A percentile compares a stretch with the other conserved stretches of the same genome.
These are phyloP conservation scores for Cladorrhinum sp. DNA, from an alignment of 2,329 filamentous ascomycete genomes.

Conservation along the genomic window DNA sequence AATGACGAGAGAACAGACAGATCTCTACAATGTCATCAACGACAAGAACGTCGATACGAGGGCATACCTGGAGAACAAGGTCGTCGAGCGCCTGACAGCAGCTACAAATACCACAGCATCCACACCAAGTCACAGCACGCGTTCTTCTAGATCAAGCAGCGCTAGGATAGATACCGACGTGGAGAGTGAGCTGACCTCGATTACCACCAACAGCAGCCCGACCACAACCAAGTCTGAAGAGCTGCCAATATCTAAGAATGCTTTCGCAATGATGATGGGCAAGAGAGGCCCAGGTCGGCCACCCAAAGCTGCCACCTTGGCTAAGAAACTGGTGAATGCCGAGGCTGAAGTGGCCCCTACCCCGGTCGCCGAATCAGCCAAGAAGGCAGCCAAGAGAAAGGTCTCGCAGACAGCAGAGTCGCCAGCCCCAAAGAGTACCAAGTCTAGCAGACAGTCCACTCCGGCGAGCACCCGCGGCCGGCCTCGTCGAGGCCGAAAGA, in stretches of 20 bases:
- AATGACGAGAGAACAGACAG: conserved; percentile 84
- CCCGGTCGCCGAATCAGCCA: conserved; percentile 17
- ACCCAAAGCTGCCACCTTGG: conserved; percentile 22
- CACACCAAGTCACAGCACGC: conserved; percentile 34
- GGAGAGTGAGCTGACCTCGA: conserved; percentile 27
- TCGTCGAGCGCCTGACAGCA: conserved; percentile 60
- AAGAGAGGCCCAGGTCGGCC: conserved; percentile 29
- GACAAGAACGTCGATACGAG: conserved; percentile 60
- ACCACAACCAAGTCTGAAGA: conserved; percentile 31
- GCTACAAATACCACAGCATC: conserved; percentile 44
- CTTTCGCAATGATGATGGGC: conserved; percentile 55
- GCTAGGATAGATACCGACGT: conserved; percentile 21
- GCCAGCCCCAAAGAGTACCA: conserved; percentile 62
- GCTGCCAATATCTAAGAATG: conserved; percentile 38
- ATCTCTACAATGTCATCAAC: conserved; percentile 70
- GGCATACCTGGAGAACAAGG: conserved; percentile 79
- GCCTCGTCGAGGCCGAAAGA: conserved; percentile 45
- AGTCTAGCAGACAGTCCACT: conserved; percentile 72
- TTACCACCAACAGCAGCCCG: conserved; percentile 38
- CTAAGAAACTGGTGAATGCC: conserved; percentile 14
- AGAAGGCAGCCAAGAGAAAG: conserved; percentile 37
- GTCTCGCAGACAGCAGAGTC: conserved; percentile 32
- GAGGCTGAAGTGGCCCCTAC: conserved; percentile 35
- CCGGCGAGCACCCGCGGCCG: conserved; percentile 57
- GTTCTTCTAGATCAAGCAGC: conserved; percentile 42